phyloP scores from a whole-genome alignment of 2,329 filamentous ascomycete genomes.

The Oidium heveae region DNA sequence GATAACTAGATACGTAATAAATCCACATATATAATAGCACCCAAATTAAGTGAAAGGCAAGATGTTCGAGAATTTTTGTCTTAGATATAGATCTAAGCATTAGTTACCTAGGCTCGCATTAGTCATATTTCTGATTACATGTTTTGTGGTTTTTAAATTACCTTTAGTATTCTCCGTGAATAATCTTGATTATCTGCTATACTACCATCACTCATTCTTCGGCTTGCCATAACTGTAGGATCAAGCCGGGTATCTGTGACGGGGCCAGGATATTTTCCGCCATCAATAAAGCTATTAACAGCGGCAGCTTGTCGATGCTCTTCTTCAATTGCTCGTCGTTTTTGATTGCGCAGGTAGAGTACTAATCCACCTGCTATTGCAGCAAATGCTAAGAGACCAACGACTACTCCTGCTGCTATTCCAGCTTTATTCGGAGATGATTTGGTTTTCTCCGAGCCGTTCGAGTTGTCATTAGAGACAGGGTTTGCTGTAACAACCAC shows the following conservation, averaged over 20 bases:
- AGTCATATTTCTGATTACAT: background rate
- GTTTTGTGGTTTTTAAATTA: constrained; percentile 16
- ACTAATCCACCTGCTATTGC: constrained; percentile 42
- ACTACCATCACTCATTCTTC: constrained; percentile 77
- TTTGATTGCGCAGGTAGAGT: constrained; percentile 51
- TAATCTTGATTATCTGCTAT: constrained; percentile 96
- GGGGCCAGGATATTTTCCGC: constrained; percentile 37
- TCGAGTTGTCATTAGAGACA: background rate
- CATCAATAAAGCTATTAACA: constrained; percentile 49
- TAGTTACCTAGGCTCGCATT: background rate
- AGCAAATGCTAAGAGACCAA: constrained; percentile 47
- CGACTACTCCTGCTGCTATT: constrained; percentile 70
- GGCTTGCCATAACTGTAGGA: constrained; percentile 53
- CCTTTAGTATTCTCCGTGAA: constrained; percentile 84
- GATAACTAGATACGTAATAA: background rate
- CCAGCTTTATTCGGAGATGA: constrained; percentile 29
- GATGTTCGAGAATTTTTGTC: background rate
- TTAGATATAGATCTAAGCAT: background rate
- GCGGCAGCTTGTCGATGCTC: constrained; percentile 63
- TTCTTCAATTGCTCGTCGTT: constrained; percentile 55
- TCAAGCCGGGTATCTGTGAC: constrained; percentile 69
- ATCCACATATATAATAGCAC: background rate
- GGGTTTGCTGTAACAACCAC: constrained; percentile 10
- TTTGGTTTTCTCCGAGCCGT: too few relatives aligned
- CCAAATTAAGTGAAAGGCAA: background rate